Evolutionary conservation across 2,329 filamentous ascomycete genomes (phyloP).

Genomic region (Colletotrichum phormii): DNA sequence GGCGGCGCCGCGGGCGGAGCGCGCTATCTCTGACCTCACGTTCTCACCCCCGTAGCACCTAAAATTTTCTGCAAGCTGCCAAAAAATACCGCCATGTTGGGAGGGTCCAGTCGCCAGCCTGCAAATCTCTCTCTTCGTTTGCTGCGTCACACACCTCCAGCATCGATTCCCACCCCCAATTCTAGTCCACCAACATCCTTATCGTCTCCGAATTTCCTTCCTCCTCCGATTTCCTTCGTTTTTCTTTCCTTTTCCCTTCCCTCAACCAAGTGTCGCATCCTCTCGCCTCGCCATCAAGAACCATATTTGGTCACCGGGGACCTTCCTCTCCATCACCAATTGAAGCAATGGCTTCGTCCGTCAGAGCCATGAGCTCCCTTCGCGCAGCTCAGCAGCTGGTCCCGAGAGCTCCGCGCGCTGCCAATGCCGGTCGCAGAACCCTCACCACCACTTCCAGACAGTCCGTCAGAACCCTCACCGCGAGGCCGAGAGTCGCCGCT

Average conservation of each 20-base stretch:
- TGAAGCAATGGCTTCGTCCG: conserved; percentile 58
- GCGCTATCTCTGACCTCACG: conserved; percentile 36
- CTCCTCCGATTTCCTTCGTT: neutral
- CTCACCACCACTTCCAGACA: conserved; percentile 47
- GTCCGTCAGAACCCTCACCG: conserved; percentile 21
- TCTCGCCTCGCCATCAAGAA: conserved; percentile 17
- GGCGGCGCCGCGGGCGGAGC: conserved; percentile 11
- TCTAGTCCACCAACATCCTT: conserved; percentile 24
- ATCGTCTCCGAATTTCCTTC: conserved; percentile 35
- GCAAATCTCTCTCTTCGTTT: conserved; percentile 28
- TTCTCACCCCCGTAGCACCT: conserved; percentile 35
- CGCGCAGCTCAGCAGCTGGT: conserved; percentile 41
- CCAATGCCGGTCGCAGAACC: conserved; percentile 44
- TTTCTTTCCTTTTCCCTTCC: conserved; percentile 17
- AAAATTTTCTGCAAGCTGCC: conserved; percentile 34
- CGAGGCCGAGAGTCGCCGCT: conserved; percentile 27
- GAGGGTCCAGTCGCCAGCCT: conserved; percentile 32
- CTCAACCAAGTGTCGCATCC: conserved; percentile 22
- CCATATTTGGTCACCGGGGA: conserved; percentile 20
- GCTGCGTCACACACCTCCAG: conserved; percentile 27
- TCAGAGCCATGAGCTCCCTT: conserved; percentile 54
- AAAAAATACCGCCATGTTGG: conserved; percentile 31
- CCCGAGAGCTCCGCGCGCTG: conserved; percentile 41
- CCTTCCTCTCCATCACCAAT: conserved; percentile 37
- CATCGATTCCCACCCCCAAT: conserved; percentile 4